phyloP scores from a whole-genome alignment of 2,329 filamentous ascomycete genomes.

The Pseudogymnoascus sp. region DNA sequence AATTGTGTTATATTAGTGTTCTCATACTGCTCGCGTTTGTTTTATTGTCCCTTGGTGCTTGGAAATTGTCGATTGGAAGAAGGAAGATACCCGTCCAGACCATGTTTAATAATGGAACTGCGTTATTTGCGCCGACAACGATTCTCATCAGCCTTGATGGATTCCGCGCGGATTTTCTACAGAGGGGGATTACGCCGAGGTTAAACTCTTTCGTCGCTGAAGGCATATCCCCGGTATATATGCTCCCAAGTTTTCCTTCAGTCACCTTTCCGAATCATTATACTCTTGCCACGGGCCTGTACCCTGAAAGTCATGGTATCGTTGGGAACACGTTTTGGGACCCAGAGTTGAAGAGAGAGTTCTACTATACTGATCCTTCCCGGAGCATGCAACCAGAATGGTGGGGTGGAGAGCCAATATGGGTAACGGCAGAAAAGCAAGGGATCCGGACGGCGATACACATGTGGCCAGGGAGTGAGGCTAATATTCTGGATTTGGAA shows the following conservation, averaged over 20 bases:
- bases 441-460: slow-evolving; percentile 76
- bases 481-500: slow-evolving; percentile 66
- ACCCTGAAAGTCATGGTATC: slow-evolving; percentile 87
- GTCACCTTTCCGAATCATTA: slow-evolving; percentile 97
- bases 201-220: slow-evolving; percentile 70
- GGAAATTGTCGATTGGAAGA: slow-evolving; percentile 47
- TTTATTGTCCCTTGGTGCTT: slow-evolving; percentile 48
- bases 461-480: slow-evolving; percentile 98
- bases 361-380: slow-evolving; percentile 74
- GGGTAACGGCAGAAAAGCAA: slow-evolving; percentile 83
- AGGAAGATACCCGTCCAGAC: slow-evolving; percentile 24
- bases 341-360: slow-evolving; percentile 64
- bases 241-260: slow-evolving; percentile 89
- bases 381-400: slow-evolving; percentile 77
- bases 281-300: slow-evolving; percentile 82
- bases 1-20: slow-evolving; percentile 46
- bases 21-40: slow-evolving; percentile 47
- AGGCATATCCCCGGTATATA: slow-evolving; percentile 84
- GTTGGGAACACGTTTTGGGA: slow-evolving; percentile 97
- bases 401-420: slow-evolving; percentile 88
- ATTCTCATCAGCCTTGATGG: slow-evolving; percentile 91
- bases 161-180: slow-evolving; percentile 88
- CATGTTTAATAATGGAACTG: slow-evolving; percentile 67
- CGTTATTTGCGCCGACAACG: slow-evolving; percentile 82
- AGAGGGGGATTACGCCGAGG: slow-evolving; percentile 73